Percentiles rank a stretch among this genome's conserved stretches.
phyloP scores from a whole-genome alignment of 192 early-diverging fungal species.

The Coemansia reversa region DNA sequence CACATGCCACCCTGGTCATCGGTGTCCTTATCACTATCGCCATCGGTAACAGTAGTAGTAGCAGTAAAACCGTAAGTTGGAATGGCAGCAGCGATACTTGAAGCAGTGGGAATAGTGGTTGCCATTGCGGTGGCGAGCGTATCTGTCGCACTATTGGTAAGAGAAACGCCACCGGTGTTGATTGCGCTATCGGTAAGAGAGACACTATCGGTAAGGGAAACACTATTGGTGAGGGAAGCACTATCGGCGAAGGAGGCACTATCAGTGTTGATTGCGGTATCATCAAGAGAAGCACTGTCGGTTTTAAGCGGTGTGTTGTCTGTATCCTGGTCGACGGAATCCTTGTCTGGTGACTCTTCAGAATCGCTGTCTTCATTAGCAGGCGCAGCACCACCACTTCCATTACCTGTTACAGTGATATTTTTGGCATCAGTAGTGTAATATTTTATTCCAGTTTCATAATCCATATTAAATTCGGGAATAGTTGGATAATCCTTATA shows the following conservation, averaged over 20 bases:
- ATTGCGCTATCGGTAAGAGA: no score
- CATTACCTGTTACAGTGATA: constrained; percentile 3
- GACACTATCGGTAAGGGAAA: no score
- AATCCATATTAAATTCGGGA: constrained; percentile 12
- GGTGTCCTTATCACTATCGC: no score
- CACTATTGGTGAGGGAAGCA: not conserved
- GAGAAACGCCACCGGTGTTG: no score
- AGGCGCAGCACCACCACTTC: not conserved
- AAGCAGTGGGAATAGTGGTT: not conserved
- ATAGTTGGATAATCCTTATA: constrained; percentile 17
- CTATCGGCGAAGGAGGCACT: not conserved
- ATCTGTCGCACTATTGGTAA: no score
- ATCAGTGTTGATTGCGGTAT: constrained; percentile 1
- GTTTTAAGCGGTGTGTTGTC: no score
- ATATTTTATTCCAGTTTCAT: constrained; percentile 7
- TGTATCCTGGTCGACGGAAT: not conserved
- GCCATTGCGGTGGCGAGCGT: not conserved
- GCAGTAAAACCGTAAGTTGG: no score
- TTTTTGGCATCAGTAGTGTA: constrained; percentile 11
- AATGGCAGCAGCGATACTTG: not conserved
- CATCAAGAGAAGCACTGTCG: no score
- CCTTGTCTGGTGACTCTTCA: not conserved
- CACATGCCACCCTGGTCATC: no score
- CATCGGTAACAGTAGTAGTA: no score
- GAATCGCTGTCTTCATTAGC: constrained; percentile 7